Conservation (phyloP, 2,329 filamentous ascomycete species). For the Bipolaris sorokiniana region DNA sequence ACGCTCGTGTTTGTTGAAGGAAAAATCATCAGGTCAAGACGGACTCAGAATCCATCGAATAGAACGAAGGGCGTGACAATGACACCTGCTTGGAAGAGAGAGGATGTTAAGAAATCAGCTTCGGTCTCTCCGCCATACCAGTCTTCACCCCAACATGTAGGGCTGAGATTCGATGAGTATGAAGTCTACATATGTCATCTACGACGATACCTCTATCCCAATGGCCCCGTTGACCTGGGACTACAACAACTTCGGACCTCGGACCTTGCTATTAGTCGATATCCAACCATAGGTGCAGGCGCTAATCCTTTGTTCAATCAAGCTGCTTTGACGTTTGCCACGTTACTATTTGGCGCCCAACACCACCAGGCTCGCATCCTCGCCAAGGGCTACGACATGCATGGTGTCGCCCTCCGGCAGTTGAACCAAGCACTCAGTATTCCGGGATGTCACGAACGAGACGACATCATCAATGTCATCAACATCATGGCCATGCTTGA, state of each 20-base stretch:
- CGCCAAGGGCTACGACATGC: conserved; percentile 27
- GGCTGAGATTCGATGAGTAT: conserved; percentile 19
- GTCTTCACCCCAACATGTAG: neutral
- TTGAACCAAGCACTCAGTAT: conserved; percentile 34
- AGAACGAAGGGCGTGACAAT: too few relatives aligned
- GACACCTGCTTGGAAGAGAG: conserved; percentile 1
- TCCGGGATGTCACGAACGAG: conserved; percentile 24
- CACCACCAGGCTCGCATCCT: conserved; percentile 25
- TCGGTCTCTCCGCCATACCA: neutral
- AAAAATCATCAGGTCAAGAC: conserved; percentile 36
- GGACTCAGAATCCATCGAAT: conserved; percentile 13
- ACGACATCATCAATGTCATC: conserved; percentile 38
- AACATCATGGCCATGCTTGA: conserved; percentile 37
- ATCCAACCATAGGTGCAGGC: neutral
- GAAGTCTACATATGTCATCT: conserved; percentile 38
- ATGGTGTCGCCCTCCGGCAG: conserved; percentile 32
- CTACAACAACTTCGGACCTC: conserved; percentile 22
- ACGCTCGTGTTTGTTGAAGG: conserved; percentile 33
- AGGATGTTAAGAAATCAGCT: neutral
- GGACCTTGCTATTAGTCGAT: conserved; percentile 18
- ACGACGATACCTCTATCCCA: conserved; percentile 25
- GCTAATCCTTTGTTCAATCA: conserved; percentile 21
- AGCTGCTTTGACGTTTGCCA: conserved; percentile 34
- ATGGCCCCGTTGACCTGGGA: conserved; percentile 31
- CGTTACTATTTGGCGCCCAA: conserved; percentile 34